Evolutionary conservation across 2,329 filamentous ascomycete genomes (phyloP).

Genomic region (Diaporthe sp.): DNA sequence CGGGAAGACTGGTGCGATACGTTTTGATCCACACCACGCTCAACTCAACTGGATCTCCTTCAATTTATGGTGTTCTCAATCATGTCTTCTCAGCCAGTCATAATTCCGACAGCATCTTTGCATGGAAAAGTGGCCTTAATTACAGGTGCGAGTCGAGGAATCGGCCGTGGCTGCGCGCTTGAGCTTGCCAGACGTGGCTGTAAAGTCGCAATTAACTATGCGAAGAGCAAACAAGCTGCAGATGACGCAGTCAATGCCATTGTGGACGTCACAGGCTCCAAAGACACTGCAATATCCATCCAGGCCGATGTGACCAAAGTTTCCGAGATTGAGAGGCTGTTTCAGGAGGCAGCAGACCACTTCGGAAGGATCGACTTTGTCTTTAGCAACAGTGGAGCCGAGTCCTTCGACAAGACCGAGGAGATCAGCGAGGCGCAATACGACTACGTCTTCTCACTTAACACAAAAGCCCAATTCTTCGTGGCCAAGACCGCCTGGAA

Average conservation of each 20-base stretch:
- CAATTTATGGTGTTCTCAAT: background rate
- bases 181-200: conserved; percentile 13
- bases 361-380: conserved; percentile 4
- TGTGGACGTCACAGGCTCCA: background rate
- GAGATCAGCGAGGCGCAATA: conserved; percentile 9
- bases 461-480: conserved; percentile 13
- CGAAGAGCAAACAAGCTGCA: conserved; percentile 19
- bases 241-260: conserved; percentile 14
- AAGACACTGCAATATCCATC: background rate
- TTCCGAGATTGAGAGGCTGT: conserved; percentile 9
- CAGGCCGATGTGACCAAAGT: conserved; percentile 21
- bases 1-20: background rate
- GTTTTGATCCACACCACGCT: background rate
- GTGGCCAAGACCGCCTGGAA: conserved; percentile 22
- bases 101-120: conserved; percentile 4
- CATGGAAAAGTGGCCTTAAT: conserved; percentile 5
- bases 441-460: conserved; percentile 13
- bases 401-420: conserved; percentile 17
- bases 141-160: background rate
- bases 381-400: conserved; percentile 19
- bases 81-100: conserved; percentile 6
- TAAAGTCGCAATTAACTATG: conserved; percentile 1
- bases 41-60: background rate
- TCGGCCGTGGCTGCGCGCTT: conserved; percentile 9
- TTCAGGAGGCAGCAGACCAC: background rate